A percentile compares a stretch with the other conserved stretches of the same genome.
These are phyloP conservation scores for Eurotiales sp. DNA, from an alignment of 2,329 filamentous ascomycete genomes.

Conservation along the genomic window DNA sequence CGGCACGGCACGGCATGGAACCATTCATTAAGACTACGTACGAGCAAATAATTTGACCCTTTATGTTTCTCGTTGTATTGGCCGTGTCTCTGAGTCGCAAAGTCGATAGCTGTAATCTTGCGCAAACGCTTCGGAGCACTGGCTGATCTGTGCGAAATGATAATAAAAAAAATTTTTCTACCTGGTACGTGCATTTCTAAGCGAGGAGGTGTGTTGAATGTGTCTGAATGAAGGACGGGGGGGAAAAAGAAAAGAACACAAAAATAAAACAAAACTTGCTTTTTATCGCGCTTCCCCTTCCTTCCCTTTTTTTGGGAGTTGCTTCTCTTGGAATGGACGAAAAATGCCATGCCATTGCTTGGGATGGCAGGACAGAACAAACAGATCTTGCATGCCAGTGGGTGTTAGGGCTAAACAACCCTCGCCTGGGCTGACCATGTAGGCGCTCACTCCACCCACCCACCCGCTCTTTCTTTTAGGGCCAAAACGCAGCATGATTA, in stretches of 20 bases:
- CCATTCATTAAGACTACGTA: too few species aligned
- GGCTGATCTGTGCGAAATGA: slow-evolving; percentile 9
- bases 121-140: slow-evolving; percentile 4
- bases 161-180: slow-evolving; percentile 3
- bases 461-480: too few species aligned
- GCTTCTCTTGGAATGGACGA: background rate
- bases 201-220: slow-evolving; percentile 6
- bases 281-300: too few species aligned
- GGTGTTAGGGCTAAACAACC: slow-evolving; percentile 2
- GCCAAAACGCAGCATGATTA: too few species aligned
- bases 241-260: background rate
- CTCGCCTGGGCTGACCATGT: background rate
- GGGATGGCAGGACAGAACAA: too few species aligned
- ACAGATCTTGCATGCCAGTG: background rate
- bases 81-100: background rate
- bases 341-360: too few species aligned
- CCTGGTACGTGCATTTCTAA: slow-evolving; percentile 13
- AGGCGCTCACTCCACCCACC: background rate
- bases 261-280: background rate
- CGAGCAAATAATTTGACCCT: too few species aligned
- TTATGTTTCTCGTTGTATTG: background rate
- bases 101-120: slow-evolving; percentile 9
- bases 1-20: too few species aligned
- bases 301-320: too few species aligned
- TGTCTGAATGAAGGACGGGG: background rate